Conservation (phyloP, 495 filamentous ascomycete genomes). For the Tuber calosporum region DNA sequence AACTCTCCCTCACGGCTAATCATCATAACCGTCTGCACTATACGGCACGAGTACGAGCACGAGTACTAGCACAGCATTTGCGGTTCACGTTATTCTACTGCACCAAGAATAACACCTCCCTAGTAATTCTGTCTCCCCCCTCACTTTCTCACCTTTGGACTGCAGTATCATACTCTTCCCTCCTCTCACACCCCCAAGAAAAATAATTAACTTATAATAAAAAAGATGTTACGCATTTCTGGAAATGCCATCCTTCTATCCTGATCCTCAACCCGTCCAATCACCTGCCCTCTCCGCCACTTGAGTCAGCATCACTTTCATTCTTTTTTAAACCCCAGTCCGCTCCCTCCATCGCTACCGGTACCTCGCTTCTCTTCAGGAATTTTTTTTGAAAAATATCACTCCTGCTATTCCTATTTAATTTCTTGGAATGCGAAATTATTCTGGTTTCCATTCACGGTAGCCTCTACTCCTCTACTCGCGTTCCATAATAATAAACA, state of each 20-base stretch:
- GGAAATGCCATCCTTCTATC: conserved; percentile 25
- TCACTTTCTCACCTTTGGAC: neutral
- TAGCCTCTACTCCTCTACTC: conserved; percentile 17
- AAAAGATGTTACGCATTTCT: conserved; percentile 23
- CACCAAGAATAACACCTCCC: neutral
- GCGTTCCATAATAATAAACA: neutral
- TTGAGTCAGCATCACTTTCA: conserved; percentile 10
- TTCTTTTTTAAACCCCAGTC: conserved; percentile 28
- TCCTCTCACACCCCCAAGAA: neutral
- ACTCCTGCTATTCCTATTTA: neutral
- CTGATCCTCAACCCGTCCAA: conserved; percentile 13
- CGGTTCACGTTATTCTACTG: neutral
- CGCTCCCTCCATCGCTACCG: conserved; percentile 10
- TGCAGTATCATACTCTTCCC: too few species aligned
- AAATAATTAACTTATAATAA: neutral
- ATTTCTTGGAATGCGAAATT: neutral
- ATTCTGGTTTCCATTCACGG: conserved; percentile 11
- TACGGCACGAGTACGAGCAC: too few species aligned
- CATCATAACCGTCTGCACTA: neutral
- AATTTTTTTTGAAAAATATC: neutral
- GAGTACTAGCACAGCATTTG: too few species aligned
- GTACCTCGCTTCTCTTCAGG: neutral
- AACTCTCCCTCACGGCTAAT: neutral
- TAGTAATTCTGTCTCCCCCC: conserved; percentile 5
- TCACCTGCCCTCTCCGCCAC: conserved; percentile 23